Evolutionary conservation across 1,284 basidiomycete species (phyloP).

Genomic region (Somion occarium): DNA sequence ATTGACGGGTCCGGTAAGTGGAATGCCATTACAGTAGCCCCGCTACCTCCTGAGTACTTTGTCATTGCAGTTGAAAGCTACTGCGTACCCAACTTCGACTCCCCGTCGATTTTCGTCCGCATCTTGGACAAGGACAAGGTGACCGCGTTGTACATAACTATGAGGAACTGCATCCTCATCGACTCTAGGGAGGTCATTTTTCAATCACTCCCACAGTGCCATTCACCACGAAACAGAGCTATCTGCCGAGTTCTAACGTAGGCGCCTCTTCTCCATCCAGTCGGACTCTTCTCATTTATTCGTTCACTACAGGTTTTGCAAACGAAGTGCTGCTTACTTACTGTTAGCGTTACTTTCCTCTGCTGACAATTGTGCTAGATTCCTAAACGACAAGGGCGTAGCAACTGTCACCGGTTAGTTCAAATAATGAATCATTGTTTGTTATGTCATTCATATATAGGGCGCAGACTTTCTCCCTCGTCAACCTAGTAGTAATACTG

Average conservation of each 20-base stretch:
- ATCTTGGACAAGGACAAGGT: constrained; percentile 82
- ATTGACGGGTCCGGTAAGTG: constrained; percentile 74
- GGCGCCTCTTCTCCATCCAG: constrained; percentile 14
- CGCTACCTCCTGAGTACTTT: constrained; percentile 2
- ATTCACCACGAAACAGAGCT: constrained; percentile 80
- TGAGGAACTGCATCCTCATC: neutral
- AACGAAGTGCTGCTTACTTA: constrained; percentile 53
- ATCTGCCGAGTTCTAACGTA: constrained; percentile 84
- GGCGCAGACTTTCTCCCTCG: constrained; percentile 72
- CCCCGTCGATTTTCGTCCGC: constrained; percentile 84
- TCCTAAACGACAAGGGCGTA: constrained; percentile 78
- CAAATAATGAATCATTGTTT: neutral
- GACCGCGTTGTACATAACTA: neutral
- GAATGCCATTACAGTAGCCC: neutral
- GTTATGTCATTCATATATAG: neutral
- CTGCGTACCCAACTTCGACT: constrained; percentile 91
- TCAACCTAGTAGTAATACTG: constrained; percentile 39
- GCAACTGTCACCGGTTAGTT: constrained; percentile 66
- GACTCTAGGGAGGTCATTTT: constrained; percentile 81
- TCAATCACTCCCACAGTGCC: constrained; percentile 69
- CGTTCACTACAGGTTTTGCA: constrained; percentile 53
- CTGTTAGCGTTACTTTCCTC: neutral
- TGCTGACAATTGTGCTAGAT: constrained; percentile 33
- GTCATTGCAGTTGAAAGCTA: constrained; percentile 72
- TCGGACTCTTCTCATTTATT: constrained; percentile 5